Evolutionary conservation across 106 monocot species (phyloP).

Genomic region (Amphibolis antarctica): DNA sequence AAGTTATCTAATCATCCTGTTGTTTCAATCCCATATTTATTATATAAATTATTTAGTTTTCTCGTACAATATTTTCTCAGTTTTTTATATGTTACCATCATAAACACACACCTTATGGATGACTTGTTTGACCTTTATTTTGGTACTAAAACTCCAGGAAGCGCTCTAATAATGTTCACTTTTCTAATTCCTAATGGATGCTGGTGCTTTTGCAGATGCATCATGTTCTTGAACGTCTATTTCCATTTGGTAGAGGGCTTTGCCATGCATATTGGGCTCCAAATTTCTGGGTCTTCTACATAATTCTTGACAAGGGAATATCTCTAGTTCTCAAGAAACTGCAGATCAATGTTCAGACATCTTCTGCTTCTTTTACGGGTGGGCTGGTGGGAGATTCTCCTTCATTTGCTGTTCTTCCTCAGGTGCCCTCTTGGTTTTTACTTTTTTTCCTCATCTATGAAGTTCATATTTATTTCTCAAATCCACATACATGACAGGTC

Average conservation of each 20-base stretch:
- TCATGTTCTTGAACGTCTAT: slow-evolving; percentile 68
- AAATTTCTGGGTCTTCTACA: slow-evolving; percentile 97
- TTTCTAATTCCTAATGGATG: not conserved
- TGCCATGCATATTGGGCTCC: slow-evolving; percentile 99
- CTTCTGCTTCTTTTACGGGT: slow-evolving; percentile 83
- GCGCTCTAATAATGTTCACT: too few species aligned
- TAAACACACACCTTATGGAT: not conserved
- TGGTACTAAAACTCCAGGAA: not conserved
- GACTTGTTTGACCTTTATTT: not conserved
- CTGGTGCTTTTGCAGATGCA: slow-evolving; percentile 48
- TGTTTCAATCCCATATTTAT: too few species aligned
- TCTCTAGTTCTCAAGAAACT: slow-evolving; percentile 43
- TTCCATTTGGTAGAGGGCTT: slow-evolving; percentile 95
- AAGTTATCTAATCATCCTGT: too few species aligned
- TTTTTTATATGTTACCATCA: not conserved
- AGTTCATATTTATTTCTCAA: not conserved
- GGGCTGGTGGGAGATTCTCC: slow-evolving; percentile 77
- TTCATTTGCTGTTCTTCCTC: slow-evolving; percentile 80
- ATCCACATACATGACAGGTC: slow-evolving; percentile 32
- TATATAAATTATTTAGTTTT: not conserved
- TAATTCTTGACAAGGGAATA: slow-evolving; percentile 71
- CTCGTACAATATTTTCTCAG: not conserved
- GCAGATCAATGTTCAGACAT: slow-evolving; percentile 41
- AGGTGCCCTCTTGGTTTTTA: slow-evolving; percentile 26
- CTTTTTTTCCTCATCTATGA: not conserved